Percentiles rank a stretch among this genome's conserved stretches.
phyloP scores from a whole-genome alignment of 2,329 filamentous ascomycete genomes.

The Arthrinium phaeospermum region DNA sequence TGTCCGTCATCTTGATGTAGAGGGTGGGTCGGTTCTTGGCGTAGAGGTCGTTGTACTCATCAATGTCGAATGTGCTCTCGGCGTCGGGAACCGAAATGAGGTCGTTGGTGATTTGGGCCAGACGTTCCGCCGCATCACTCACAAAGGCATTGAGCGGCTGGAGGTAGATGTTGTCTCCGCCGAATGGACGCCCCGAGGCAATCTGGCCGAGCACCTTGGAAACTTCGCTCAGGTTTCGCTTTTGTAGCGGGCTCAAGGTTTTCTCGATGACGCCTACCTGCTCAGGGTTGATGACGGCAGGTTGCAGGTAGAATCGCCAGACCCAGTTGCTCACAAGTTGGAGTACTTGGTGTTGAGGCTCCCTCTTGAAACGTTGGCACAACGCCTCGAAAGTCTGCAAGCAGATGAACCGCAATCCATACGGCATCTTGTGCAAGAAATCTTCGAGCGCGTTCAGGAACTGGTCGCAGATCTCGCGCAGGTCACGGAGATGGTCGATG shows the following conservation, averaged over 20 bases:
- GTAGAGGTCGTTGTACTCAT: slow-evolving; percentile 98
- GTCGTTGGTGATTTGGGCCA: slow-evolving; percentile 76
- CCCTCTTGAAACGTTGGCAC: slow-evolving; percentile 76
- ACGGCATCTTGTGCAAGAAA: slow-evolving; percentile 85
- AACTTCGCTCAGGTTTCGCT: slow-evolving; percentile 88
- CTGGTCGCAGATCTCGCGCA: slow-evolving; percentile 92
- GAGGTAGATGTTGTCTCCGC: slow-evolving; percentile 92
- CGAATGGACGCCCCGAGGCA: slow-evolving; percentile 86
- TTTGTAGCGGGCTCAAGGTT: slow-evolving; percentile 86
- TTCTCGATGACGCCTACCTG: slow-evolving; percentile 93
- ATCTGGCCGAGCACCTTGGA: slow-evolving; percentile 91
- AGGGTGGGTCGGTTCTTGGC: slow-evolving; percentile 94
- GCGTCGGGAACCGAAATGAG: slow-evolving; percentile 85
- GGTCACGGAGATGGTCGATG: slow-evolving; percentile 90
- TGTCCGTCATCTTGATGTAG: slow-evolving; percentile 99
- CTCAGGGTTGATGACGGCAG: slow-evolving; percentile 87
- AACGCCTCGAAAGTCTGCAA: slow-evolving; percentile 85
- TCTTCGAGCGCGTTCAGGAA: slow-evolving; percentile 85
- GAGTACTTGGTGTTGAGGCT: slow-evolving; percentile 77
- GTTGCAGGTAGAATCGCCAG: slow-evolving; percentile 92
- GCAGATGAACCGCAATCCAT: slow-evolving; percentile 86
- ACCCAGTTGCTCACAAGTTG: slow-evolving; percentile 90
- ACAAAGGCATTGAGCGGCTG: slow-evolving; percentile 95
- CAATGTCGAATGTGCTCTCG: slow-evolving; percentile 94
- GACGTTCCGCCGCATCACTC: slow-evolving; percentile 79